Percentiles rank a stretch among this genome's conserved stretches.
These are phyloP conservation scores for Pichia sp. DNA, from an alignment of 1,139 yeast genomes.

Conservation along the genomic window DNA sequence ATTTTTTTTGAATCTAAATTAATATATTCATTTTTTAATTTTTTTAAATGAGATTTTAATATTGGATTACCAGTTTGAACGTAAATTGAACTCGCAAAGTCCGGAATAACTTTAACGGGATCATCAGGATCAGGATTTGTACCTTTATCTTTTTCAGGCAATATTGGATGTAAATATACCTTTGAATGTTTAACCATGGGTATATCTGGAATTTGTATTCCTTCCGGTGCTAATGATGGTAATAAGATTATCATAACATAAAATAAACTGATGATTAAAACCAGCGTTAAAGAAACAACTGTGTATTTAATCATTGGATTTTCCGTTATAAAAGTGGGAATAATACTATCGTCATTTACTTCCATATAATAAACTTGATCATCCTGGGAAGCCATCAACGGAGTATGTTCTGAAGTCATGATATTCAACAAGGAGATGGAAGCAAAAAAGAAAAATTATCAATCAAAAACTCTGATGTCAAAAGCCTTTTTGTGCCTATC, in stretches of 20 bases:
- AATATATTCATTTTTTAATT: constrained; percentile 6
- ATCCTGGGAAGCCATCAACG: constrained; percentile 10
- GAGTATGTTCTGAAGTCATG: constrained; percentile 14
- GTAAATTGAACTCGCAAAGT: constrained; percentile 17
- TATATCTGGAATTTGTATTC: constrained; percentile 23
- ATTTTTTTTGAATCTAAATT: constrained; percentile 1
- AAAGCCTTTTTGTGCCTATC: too few relatives aligned
- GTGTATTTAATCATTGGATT: constrained; percentile 11
- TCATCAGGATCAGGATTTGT: constrained; percentile 17
- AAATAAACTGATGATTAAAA: constrained; percentile 20
- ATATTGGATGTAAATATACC: constrained; percentile 28
- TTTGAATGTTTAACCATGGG: constrained; percentile 18
- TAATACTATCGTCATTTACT: constrained; percentile 6
- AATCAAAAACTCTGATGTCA: too few relatives aligned
- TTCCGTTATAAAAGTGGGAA: constrained; percentile 11
- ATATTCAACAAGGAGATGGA: too few relatives aligned
- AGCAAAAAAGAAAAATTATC: too few relatives aligned
- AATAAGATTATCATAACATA: constrained; percentile 25
- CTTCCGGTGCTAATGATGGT: constrained; percentile 29
- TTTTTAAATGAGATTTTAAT: constrained; percentile 19
- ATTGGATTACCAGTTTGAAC: constrained; percentile 11
- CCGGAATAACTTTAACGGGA: constrained; percentile 24
- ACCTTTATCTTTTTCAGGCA: constrained; percentile 13
- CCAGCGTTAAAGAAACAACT: constrained; percentile 3
- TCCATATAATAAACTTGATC: constrained; percentile 21